A percentile compares a stretch with the other conserved stretches of the same genome.
These are phyloP conservation scores for Pascua guehoae DNA, from an alignment of 1,284 basidiomycete genomes.

Conservation along the genomic window DNA sequence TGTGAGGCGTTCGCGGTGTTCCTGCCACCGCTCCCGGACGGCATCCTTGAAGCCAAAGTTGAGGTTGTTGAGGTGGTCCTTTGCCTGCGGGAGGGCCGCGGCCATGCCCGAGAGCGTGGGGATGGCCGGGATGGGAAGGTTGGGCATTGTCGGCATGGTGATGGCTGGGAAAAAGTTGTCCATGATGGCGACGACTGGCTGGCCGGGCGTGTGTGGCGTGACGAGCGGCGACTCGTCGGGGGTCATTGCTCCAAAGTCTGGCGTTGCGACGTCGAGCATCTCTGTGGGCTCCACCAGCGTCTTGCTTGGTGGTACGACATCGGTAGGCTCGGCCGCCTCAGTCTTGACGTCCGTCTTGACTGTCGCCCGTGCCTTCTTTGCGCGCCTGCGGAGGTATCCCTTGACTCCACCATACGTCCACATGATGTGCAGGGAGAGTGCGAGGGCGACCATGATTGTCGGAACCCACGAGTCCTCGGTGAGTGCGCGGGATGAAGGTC, in stretches of 20 bases:
- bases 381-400: slow-evolving; percentile 53
- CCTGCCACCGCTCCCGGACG: slow-evolving; percentile 36
- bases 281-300: background rate
- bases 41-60: slow-evolving; percentile 33
- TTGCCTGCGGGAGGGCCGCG: slow-evolving; percentile 18
- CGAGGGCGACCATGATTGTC: slow-evolving; percentile 48
- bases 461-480: slow-evolving; percentile 50
- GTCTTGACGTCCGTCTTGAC: background rate
- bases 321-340: background rate
- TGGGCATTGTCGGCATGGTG: slow-evolving; percentile 15
- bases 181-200: slow-evolving; percentile 20
- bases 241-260: slow-evolving; percentile 16
- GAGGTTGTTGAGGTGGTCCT: slow-evolving; percentile 14
- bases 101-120: slow-evolving; percentile 19
- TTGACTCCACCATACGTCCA: slow-evolving; percentile 59
- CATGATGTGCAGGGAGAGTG: slow-evolving; percentile 56
- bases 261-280: background rate
- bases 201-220: slow-evolving; percentile 39
- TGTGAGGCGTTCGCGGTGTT: slow-evolving; percentile 32
- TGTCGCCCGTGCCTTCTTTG: slow-evolving; percentile 2
- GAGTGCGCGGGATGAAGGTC: slow-evolving; percentile 39
- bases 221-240: slow-evolving; percentile 43
- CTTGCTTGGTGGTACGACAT: background rate
- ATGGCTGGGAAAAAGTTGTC: slow-evolving; percentile 26
- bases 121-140: slow-evolving; percentile 19